Evolutionary conservation across 140 eudicot species (phyloP).

Genomic region (Ambrosia hybrid): DNA sequence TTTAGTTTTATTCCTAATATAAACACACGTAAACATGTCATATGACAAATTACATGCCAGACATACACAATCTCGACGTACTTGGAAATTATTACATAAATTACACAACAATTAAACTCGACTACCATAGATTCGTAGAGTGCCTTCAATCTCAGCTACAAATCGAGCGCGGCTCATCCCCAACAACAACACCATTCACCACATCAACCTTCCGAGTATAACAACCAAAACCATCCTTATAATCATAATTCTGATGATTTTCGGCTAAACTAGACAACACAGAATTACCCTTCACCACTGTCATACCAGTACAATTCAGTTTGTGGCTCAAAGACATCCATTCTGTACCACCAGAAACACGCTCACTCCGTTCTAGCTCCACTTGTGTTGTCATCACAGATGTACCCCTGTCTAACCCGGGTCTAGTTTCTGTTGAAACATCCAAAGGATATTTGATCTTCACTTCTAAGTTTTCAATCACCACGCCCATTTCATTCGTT

Average conservation of each 20-base stretch:
- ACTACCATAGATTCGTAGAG: not conserved
- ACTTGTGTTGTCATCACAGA: constrained; percentile 50
- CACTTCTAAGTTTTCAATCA: constrained; percentile 26
- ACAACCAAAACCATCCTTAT: constrained; percentile 49
- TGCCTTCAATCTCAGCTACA: constrained; percentile 23
- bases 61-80: no score
- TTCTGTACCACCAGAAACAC: constrained; percentile 12
- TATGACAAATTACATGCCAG: not conserved
- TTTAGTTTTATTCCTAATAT: no score
- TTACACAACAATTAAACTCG: not conserved
- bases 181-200: constrained; percentile 40
- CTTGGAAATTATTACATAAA: not conserved
- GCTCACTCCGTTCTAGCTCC: constrained; percentile 42
- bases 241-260: constrained; percentile 46
- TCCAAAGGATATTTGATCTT: constrained; percentile 49
- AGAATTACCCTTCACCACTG: constrained; percentile 63
- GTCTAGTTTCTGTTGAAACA: constrained; percentile 27
- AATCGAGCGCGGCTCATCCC: constrained; percentile 32
- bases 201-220: constrained; percentile 52
- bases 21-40: not conserved
- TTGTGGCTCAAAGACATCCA: constrained; percentile 37
- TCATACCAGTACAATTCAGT: constrained; percentile 61
- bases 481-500: constrained; percentile 20
- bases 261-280: constrained; percentile 61
- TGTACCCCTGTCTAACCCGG: constrained; percentile 40